Evolutionary conservation across 2,329 filamentous ascomycete species (phyloP), one percentile per base, ranked within the genome.

Genomic region (Monilinia fructicola): DNA sequence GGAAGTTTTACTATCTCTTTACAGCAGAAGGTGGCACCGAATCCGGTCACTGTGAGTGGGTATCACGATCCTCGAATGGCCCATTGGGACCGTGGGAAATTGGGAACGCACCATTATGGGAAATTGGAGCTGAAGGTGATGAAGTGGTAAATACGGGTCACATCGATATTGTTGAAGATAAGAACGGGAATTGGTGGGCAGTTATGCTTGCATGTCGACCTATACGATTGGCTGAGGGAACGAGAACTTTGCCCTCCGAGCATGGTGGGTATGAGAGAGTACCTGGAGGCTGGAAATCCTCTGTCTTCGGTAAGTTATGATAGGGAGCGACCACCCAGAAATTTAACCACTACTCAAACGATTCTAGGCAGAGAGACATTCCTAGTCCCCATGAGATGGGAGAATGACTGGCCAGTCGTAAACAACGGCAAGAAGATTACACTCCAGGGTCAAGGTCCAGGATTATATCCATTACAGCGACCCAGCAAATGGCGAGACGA

Each of bases 361-460:
- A 11, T 83, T 0, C 84, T 85, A 83, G 84, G 84, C 1, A 77
- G 84, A 12, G 84, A 87, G 72, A 80, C 81, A 0, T 79, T 84
- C 0, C 73, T 85, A 4, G 79, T 78, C 14, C 78, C 81, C 0
- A 82, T 80, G 2, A 81, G 76, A 0, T 87, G 83, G 85, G 74
- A 78, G 4, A 80, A 78, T 0, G 78, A 81, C 9, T 86, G 83
- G 81, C 84, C 84, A 0, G 53, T 80, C 6, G 38, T 64, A 6
- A 64, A 64, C 18, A 28, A 55, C n/a, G 40, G 52, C 38, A 64
- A 46, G 28, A 55, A 46, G 2, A 48, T 64, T 10, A 48, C 38
- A 18, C 52, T 64, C 7, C 23, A 64, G 18, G 26, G 50, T 4
- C n/a, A 64, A 7, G 53, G 62, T 10, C 40, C 40, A 3, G 52